Base-by-base conservation (phyloP, 2,329 filamentous ascomycete genomes). In the Venturia pyrina region DNA sequence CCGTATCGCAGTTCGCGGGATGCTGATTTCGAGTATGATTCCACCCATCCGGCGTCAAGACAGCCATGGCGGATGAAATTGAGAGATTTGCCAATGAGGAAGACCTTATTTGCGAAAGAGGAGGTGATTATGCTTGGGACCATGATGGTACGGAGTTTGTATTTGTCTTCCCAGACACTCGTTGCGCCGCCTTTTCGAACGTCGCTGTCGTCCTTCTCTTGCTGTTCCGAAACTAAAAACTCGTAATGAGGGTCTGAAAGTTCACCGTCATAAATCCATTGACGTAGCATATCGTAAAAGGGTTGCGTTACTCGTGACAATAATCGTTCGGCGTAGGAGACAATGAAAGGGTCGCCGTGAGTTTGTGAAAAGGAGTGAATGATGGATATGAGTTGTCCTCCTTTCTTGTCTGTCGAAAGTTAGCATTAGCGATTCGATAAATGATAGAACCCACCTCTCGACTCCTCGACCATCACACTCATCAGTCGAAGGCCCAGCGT, bases 261-360 rank as follows among this genome's bases (percentile, higher is more conserved):
- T 79, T 99, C 96, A 68, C 95, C 95, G 72, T 99, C 93, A 73
- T 99, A 99, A 63, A 99, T 96, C 95, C 95, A 99, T 71, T 91
- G 89, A 65, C 92, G 87, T 65, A 99, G 81, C 80, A 99, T 97
- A 72, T 96, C 91, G 75, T 99, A 99, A 74, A 99, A 99, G 0
- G 96, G 96, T 19, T 90, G 84, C 1, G 95, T 97, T 65, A 99
- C 90, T 72, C 93, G 90, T 6, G 84, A 83, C 6, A 99, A 83
- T 37, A 99, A 82, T 32, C 93, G 87, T 75, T 98, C 93, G 0
- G 95, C 95, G 78, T 98, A 98, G 0, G 88, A 88, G 68, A 90
- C 90, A 34, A 99, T 95, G 69, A 97, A 93, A 0, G 95, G 95
- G 70, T 99, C 95, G 56, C 95, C 95, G 71, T 99, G 92, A 0